Evolutionary conservation across 2,329 filamentous ascomycete species (phyloP).

Genomic region (Penicillium polonicum): DNA sequence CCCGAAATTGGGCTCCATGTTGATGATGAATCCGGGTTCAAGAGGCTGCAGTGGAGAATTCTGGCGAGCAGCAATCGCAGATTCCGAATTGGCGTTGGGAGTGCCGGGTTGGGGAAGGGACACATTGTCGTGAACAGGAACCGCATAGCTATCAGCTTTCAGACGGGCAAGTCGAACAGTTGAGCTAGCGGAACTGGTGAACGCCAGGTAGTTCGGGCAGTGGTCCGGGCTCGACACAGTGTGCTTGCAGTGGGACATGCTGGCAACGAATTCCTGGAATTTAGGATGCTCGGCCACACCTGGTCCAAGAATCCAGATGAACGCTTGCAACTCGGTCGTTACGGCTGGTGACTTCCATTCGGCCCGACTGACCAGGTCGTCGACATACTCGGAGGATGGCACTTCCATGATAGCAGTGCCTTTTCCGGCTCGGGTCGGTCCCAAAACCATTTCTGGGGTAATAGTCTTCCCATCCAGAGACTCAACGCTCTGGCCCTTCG

Average conservation of each 20-base stretch:
- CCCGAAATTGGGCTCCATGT: slow-evolving; percentile 48
- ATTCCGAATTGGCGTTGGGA: slow-evolving; percentile 17
- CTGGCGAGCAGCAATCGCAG: slow-evolving; percentile 10
- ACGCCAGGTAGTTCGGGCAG: slow-evolving; percentile 71
- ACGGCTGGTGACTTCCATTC: slow-evolving; percentile 69
- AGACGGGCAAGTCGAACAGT: slow-evolving; percentile 69
- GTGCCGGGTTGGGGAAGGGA: slow-evolving; percentile 41
- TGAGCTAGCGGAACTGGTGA: slow-evolving; percentile 66
- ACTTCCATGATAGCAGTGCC: slow-evolving; percentile 81
- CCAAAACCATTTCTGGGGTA: slow-evolving; percentile 85
- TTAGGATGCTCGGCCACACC: slow-evolving; percentile 62
- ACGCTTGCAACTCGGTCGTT: slow-evolving; percentile 64
- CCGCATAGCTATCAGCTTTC: slow-evolving; percentile 69
- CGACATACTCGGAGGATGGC: slow-evolving; percentile 68
- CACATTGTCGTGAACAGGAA: slow-evolving; percentile 66
- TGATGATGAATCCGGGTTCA: slow-evolving; percentile 44
- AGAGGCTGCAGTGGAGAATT: slow-evolving; percentile 35
- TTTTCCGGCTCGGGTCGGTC: slow-evolving; percentile 61
- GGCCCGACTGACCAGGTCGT: slow-evolving; percentile 64
- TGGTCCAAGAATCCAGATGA: slow-evolving; percentile 80
- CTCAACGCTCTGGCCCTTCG: slow-evolving; percentile 61
- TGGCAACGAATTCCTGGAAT: slow-evolving; percentile 68
- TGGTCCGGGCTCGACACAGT: slow-evolving; percentile 72
- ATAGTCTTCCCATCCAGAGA: slow-evolving; percentile 66
- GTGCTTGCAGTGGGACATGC: slow-evolving; percentile 64